Percentiles rank a stretch among this genome's conserved stretches.
phyloP scores from a whole-genome alignment of 495 filamentous ascomycete genomes.

The Viridothelium virens region DNA sequence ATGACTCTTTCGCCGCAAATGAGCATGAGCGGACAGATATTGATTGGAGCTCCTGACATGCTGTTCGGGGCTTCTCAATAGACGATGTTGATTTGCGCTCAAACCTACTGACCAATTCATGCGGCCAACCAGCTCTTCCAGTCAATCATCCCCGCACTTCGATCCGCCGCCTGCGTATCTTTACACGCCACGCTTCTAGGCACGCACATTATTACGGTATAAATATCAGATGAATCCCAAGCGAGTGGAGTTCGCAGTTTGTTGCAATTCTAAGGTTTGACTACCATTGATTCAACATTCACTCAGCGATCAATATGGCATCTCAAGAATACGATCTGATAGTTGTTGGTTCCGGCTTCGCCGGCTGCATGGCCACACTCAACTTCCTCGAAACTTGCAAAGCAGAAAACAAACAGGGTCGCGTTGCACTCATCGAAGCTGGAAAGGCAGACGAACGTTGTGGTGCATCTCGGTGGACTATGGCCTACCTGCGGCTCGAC shows the following conservation, averaged over 20 bases:
- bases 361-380: slow-evolving; percentile 26
- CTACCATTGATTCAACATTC: neutral
- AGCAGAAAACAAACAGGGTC: slow-evolving; percentile 21
- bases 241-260: neutral
- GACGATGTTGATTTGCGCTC: neutral
- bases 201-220: neutral
- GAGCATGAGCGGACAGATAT: neutral
- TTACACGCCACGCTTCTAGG: neutral
- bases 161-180: neutral
- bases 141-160: neutral
- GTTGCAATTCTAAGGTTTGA: neutral
- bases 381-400: slow-evolving; percentile 27
- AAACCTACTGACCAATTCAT: neutral
- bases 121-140: neutral
- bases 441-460: slow-evolving; percentile 27
- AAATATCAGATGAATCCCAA: neutral
- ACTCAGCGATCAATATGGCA: neutral
- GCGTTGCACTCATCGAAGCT: slow-evolving; percentile 28
- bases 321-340: slow-evolving; percentile 25
- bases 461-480: slow-evolving; percentile 28
- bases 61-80: no score
- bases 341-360: slow-evolving; percentile 28
- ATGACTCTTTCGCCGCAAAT: no score
- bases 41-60: neutral
- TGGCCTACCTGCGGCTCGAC: slow-evolving; percentile 29